phyloP scores from a whole-genome alignment of 495 filamentous ascomycete species.

The Neurospora intermedia region DNA sequence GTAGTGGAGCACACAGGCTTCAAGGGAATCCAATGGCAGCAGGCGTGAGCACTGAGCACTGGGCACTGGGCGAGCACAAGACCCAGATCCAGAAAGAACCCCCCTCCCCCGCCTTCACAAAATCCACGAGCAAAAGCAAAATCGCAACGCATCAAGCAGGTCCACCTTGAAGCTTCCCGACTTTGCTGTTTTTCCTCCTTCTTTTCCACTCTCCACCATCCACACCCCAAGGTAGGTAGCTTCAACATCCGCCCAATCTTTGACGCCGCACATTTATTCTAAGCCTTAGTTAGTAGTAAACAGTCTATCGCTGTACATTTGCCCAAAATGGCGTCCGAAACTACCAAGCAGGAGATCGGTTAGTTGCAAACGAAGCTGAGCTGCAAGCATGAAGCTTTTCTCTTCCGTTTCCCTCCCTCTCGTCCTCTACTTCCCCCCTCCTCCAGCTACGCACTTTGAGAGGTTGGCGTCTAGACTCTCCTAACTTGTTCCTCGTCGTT shows the following conservation, averaged over 20 bases:
- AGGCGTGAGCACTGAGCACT: background rate
- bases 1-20: background rate
- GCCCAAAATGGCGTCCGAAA: constrained; percentile 25
- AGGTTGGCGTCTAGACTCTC: background rate
- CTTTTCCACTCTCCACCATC: constrained; percentile 3
- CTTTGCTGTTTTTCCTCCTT: constrained; percentile 6
- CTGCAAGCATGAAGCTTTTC: background rate
- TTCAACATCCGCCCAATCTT: background rate
- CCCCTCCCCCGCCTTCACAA: constrained; percentile 33
- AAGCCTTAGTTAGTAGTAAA: background rate
- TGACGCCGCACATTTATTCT: background rate
- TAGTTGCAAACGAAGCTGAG: constrained; percentile 12
- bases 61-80: background rate
- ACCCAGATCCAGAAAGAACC: constrained; percentile 9
- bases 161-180: constrained; percentile 5
- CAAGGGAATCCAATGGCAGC: background rate
- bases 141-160: constrained; percentile 7
- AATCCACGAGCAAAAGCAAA: constrained; percentile 23
- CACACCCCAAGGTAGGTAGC: background rate
- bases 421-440: background rate
- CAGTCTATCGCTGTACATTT: constrained; percentile 4
- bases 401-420: background rate
- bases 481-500: background rate
- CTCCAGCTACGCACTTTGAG: background rate
- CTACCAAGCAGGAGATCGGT: constrained; percentile 28